phyloP scores from a whole-genome alignment of 306 rosid genomes.

The Lithocarpus polystachyus region DNA sequence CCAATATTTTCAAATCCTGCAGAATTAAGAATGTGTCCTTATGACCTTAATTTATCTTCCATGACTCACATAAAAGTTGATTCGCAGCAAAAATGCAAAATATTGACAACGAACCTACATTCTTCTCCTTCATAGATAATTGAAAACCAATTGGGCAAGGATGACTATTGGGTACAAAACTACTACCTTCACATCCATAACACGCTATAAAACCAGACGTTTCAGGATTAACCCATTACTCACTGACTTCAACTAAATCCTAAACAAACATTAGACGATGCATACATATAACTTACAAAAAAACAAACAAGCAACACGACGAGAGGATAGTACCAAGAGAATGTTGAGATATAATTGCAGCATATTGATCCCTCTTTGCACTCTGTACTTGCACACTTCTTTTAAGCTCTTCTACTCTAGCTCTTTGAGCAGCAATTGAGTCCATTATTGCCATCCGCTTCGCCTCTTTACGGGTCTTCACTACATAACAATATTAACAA shows the following conservation, averaged over 20 bases:
- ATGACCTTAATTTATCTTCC: background rate
- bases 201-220: too few species aligned
- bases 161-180: too few species aligned
- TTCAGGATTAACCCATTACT: too few species aligned
- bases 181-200: too few species aligned
- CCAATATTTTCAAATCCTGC: background rate
- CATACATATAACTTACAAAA: background rate
- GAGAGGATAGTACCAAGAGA: conserved; percentile 41
- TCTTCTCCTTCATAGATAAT: too few species aligned
- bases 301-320: background rate
- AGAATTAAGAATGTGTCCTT: background rate
- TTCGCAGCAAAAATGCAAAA: background rate
- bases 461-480: conserved; percentile 78
- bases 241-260: too few species aligned
- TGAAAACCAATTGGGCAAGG: too few species aligned
- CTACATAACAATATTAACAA: conserved; percentile 34
- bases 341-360: conserved; percentile 44
- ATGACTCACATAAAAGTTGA: background rate
- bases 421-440: conserved; percentile 53
- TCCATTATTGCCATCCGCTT: conserved; percentile 65
- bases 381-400: conserved; percentile 41
- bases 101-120: background rate
- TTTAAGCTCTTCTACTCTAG: conserved; percentile 50
- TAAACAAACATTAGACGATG: background rate
- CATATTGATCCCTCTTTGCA: conserved; percentile 47